Evolutionary conservation across 257 asterid species (phyloP).

Genomic region (Fraxinus anomala): DNA sequence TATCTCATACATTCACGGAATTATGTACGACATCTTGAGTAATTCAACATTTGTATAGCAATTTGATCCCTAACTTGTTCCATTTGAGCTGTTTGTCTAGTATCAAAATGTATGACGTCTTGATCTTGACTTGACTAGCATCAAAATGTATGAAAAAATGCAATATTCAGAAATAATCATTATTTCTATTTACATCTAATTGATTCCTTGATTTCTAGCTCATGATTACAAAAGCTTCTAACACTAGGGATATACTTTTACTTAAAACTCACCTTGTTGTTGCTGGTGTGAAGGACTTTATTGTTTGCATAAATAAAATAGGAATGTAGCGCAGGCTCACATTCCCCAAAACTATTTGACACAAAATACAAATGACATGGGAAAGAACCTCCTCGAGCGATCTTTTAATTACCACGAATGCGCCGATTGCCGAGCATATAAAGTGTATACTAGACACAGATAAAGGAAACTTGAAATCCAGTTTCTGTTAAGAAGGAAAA

Average conservation of each 20-base stretch:
- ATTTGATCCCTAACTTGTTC: too few relatives aligned
- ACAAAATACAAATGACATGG: conserved; percentile 56
- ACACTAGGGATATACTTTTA: background rate
- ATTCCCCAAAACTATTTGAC: conserved; percentile 54
- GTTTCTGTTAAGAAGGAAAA: background rate
- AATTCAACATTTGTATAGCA: too few relatives aligned
- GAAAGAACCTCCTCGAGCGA: conserved; percentile 55
- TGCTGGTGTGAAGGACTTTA: conserved; percentile 57
- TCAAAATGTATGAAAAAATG: too few relatives aligned
- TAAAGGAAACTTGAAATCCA: conserved; percentile 55
- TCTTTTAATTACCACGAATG: conserved; percentile 32
- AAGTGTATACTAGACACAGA: conserved; percentile 52
- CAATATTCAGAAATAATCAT: background rate
- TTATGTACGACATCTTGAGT: too few relatives aligned
- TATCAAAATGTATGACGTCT: too few relatives aligned
- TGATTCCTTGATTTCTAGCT: background rate
- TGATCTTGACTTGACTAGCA: too few relatives aligned
- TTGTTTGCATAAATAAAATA: conserved; percentile 57
- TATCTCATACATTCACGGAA: too few relatives aligned
- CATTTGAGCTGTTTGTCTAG: too few relatives aligned
- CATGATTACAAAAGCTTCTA: background rate
- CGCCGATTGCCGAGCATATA: conserved; percentile 52
- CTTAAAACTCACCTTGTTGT: conserved; percentile 46
- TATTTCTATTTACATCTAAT: background rate
- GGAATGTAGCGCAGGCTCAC: conserved; percentile 53